A percentile compares a stretch with the other conserved stretches of the same genome.
These are phyloP conservation scores for Neoboletus magnificus DNA, from an alignment of 768 basidiomycete species.

Conservation along the genomic window DNA sequence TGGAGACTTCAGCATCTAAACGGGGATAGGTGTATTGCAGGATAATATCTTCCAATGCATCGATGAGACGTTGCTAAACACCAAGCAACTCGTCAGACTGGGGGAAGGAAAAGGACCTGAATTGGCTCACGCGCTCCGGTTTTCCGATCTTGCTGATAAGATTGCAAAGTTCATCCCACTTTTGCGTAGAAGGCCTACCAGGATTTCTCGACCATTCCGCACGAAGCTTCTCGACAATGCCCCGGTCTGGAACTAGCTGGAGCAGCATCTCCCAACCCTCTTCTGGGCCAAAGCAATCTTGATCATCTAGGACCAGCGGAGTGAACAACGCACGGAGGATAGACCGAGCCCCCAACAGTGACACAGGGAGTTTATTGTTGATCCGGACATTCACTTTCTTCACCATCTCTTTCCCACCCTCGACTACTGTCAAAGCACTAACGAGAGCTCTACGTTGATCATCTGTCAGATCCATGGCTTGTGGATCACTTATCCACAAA, in stretches of 20 bases:
- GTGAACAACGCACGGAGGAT: constrained; percentile 56
- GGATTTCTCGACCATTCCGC: constrained; percentile 57
- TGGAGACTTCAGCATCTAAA: constrained; percentile 95
- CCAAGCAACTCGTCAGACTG: not conserved
- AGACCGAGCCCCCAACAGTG: constrained; percentile 54
- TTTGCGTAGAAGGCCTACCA: constrained; percentile 55
- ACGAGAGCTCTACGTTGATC: constrained; percentile 86
- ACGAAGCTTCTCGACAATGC: constrained; percentile 46
- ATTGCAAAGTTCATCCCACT: constrained; percentile 67
- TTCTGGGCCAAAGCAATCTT: constrained; percentile 73
- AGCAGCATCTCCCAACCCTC: constrained; percentile 75
- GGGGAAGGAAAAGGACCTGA: not conserved
- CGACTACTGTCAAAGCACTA: constrained; percentile 80
- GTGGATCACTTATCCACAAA: constrained; percentile 90
- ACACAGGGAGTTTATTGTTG: constrained; percentile 59
- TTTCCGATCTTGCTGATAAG: constrained; percentile 31
- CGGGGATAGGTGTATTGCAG: constrained; percentile 95
- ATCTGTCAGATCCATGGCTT: constrained; percentile 87
- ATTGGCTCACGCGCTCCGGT: constrained; percentile 28
- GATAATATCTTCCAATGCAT: constrained; percentile 80
- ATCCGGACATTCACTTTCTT: constrained; percentile 78
- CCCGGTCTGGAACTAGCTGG: constrained; percentile 65
- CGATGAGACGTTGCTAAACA: constrained; percentile 30
- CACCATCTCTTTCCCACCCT: constrained; percentile 73
- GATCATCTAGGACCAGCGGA: constrained; percentile 71